A percentile compares a stretch with the other conserved stretches of the same genome.
Conservation (phyloP, 768 basidiomycete genomes). For the Artomyces pyxidatus region DNA sequence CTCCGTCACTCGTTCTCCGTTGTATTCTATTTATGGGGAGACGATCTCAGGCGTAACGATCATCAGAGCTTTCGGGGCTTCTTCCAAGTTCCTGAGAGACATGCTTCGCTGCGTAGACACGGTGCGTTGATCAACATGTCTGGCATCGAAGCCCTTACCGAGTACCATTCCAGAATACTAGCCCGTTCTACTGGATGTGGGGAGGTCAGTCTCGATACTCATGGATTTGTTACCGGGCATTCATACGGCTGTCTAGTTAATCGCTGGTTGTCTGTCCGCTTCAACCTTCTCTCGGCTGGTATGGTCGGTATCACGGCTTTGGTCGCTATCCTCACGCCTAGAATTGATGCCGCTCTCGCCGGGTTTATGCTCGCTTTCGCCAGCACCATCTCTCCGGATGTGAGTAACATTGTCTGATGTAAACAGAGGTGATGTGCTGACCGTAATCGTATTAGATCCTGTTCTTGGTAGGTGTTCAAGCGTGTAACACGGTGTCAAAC, state of each 20-base stretch:
- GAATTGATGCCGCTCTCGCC: slow-evolving; percentile 71
- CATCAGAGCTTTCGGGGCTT: slow-evolving; percentile 81
- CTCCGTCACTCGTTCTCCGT: slow-evolving; percentile 38
- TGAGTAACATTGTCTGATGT: slow-evolving; percentile 26
- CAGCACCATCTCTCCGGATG: slow-evolving; percentile 62
- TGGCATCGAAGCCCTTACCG: neutral
- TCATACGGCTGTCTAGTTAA: too few species aligned
- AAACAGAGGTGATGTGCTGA: slow-evolving; percentile 14
- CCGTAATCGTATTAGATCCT: slow-evolving; percentile 28
- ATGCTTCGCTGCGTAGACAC: slow-evolving; percentile 81
- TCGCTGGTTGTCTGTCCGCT: slow-evolving; percentile 84
- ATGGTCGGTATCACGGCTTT: slow-evolving; percentile 69
- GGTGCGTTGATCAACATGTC: slow-evolving; percentile 31
- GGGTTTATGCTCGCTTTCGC: slow-evolving; percentile 87
- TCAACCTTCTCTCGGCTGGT: slow-evolving; percentile 69
- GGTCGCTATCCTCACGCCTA: slow-evolving; percentile 57
- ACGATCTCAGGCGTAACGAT: slow-evolving; percentile 45
- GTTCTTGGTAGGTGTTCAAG: slow-evolving; percentile 10
- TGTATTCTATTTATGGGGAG: slow-evolving; percentile 45
- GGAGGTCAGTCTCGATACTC: slow-evolving; percentile 53
- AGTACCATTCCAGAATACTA: slow-evolving; percentile 36
- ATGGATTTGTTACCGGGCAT: too few species aligned
- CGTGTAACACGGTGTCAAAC: neutral
- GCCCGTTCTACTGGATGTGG: slow-evolving; percentile 90
- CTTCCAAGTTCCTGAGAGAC: slow-evolving; percentile 77